Conservation (phyloP, 345 rosid species). For the Pistacia integerrima region DNA sequence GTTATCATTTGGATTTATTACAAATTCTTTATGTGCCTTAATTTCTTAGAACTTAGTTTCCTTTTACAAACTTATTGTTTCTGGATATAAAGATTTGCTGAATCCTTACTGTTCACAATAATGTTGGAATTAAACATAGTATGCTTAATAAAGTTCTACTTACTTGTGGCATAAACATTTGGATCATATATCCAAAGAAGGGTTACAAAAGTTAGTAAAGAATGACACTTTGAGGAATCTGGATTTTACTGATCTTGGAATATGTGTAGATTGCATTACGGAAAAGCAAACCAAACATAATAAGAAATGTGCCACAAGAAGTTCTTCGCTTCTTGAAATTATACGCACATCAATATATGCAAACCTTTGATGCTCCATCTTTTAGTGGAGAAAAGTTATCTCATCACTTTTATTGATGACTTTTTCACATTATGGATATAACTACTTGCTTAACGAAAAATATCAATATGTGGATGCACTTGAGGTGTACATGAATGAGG, state of each 20-base stretch:
- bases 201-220: slow-evolving; percentile 6
- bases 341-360: slow-evolving; percentile 14
- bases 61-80: no score
- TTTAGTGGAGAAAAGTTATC: no score
- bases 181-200: slow-evolving; percentile 22
- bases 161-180: slow-evolving; percentile 26
- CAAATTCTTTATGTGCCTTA: no score
- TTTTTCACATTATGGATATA: no score
- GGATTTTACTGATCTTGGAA: slow-evolving; percentile 12
- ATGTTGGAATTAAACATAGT: background rate
- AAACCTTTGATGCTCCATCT: slow-evolving; percentile 1
- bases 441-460: no score
- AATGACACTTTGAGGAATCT: background rate
- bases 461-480: no score
- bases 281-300: slow-evolving; percentile 18
- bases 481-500: no score
- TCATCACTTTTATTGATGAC: no score
- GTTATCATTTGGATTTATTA: slow-evolving; percentile 2
- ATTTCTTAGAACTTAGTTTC: no score
- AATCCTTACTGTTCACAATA: background rate
- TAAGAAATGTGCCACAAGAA: slow-evolving; percentile 9
- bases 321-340: background rate
- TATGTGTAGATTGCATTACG: slow-evolving; percentile 19
- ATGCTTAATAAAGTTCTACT: background rate
- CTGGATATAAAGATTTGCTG: no score